Conservation (phyloP, 208 protist species). For the Wallacemonas collosoma region DNA sequence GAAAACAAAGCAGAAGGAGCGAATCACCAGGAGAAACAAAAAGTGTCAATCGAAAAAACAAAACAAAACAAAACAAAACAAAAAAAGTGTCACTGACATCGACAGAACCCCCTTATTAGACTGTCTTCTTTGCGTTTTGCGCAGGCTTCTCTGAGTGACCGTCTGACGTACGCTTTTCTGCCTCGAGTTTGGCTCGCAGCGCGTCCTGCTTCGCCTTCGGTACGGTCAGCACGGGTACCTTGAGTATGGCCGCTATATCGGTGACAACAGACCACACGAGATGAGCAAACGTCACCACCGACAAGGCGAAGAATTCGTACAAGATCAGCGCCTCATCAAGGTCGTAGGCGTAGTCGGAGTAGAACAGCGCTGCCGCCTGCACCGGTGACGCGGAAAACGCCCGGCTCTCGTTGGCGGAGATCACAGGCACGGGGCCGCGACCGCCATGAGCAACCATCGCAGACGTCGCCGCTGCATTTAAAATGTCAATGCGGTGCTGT, state of each 20-base stretch:
- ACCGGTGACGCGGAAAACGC: slow-evolving; percentile 2
- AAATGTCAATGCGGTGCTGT: slow-evolving; percentile 4
- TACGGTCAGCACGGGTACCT: slow-evolving; percentile 65
- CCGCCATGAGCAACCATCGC: background rate
- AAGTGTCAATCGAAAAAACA: background rate
- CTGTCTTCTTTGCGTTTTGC: background rate
- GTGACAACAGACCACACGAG: slow-evolving; percentile 49
- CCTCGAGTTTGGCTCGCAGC: slow-evolving; percentile 30
- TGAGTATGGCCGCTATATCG: slow-evolving; percentile 46
- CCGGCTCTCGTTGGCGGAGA: background rate
- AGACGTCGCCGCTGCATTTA: background rate
- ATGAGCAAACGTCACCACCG: slow-evolving; percentile 55
- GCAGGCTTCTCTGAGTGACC: background rate
- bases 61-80: slow-evolving; percentile 1
- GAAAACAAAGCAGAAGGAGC: too few species aligned
- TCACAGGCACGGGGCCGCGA: background rate
- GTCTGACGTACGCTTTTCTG: slow-evolving; percentile 16
- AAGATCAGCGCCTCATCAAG: slow-evolving; percentile 59
- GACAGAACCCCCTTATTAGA: background rate
- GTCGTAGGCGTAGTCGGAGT: slow-evolving; percentile 36
- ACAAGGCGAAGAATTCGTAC: slow-evolving; percentile 67
- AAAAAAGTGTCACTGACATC: background rate
- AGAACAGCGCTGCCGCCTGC: slow-evolving; percentile 13
- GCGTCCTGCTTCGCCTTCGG: slow-evolving; percentile 50
- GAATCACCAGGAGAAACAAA: too few species aligned